Base-by-base conservation (phyloP, 2,329 filamentous ascomycete species). In the Diaporthe ilicicola region DNA sequence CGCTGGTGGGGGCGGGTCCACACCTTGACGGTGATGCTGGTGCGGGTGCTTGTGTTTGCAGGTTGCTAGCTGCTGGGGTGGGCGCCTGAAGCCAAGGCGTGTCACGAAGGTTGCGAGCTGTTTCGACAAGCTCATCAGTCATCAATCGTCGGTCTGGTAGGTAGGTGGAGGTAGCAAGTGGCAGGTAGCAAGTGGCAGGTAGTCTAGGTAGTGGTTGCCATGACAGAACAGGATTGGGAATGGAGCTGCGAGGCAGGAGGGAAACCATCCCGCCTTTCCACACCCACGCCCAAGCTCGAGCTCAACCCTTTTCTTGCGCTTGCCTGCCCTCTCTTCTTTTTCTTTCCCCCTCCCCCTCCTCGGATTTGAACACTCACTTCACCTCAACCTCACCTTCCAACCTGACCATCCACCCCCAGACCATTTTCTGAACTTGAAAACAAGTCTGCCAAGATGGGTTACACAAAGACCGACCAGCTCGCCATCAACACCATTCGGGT, bases 401-500 rank as follows among this genome's bases (percentile, higher is more conserved):
- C 24, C 34, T 29, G 44, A 46, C 56, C 27, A 42, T 56, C 22
- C 27, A 44, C 27, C n/a, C n/a, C n/a, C 50, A 68, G 37, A 59
- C 65, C 53, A 29, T 65, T 64, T 53, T 48, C 37, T 64, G 56
- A 65, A 71, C 67, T 74, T 27, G 42, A 62, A 78, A 77, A 78
- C 79, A 75, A 81, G 84, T 81, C 83, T 59, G 59, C 51, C 70
- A 90, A 81, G 84, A 98, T 98, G 95, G 91, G 91, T 84, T 98
- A 93, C 90, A 89, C 89, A 83, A 93, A 98, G 80, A 84, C 91
- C 81, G 96, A 99, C 84, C 87, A 92, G 88, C 90, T 94, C 85
- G 93, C 94, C 81, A 94, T 99, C 87, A 98, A 98, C 92, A 97
- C 95, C 84, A 98, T 99, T 88, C 94, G 96, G 84, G 86, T 94